Conservation (phyloP, 2,329 filamentous ascomycete species). For the Microdochium bolleyi region DNA sequence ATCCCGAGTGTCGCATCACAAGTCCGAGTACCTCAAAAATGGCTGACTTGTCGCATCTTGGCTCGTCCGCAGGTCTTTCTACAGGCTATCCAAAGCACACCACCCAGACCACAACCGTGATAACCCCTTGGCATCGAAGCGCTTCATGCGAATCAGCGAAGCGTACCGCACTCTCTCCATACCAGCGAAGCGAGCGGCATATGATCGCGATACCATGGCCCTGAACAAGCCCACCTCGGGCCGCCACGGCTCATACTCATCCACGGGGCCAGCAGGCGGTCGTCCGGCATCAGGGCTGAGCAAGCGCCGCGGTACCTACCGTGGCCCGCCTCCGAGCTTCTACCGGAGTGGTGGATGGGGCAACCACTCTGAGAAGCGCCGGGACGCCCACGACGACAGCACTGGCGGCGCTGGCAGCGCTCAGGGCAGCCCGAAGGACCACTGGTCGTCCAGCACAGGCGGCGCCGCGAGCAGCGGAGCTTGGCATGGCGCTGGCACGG, state of each 20-base stretch:
- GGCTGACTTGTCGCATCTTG: neutral
- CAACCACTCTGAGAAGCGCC: slow-evolving; percentile 49
- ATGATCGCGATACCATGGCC: slow-evolving; percentile 64
- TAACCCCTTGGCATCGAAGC: slow-evolving; percentile 62
- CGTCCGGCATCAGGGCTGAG: slow-evolving; percentile 76
- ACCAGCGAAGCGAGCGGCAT: slow-evolving; percentile 64
- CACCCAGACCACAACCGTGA: slow-evolving; percentile 85
- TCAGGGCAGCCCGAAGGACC: slow-evolving; percentile 6
- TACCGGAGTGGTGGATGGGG: slow-evolving; percentile 79
- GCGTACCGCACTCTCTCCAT: slow-evolving; percentile 74
- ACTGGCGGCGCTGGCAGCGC: slow-evolving; percentile 4
- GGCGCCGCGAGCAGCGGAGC: neutral
- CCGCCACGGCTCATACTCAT: slow-evolving; percentile 44
- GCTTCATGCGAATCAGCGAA: slow-evolving; percentile 77
- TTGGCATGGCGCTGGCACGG: neutral
- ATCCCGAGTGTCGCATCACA: neutral
- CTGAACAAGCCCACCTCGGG: slow-evolving; percentile 16
- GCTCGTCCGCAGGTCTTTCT: slow-evolving; percentile 57
- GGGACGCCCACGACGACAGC: slow-evolving; percentile 38
- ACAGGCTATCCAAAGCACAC: slow-evolving; percentile 80
- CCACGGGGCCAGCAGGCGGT: slow-evolving; percentile 57
- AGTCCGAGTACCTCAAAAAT: neutral
- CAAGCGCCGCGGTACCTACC: slow-evolving; percentile 66
- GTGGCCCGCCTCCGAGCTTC: slow-evolving; percentile 83
- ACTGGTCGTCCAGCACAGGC: neutral